Evolutionary conservation across 2,329 filamentous ascomycete species (phyloP).

Genomic region (Chrysosporium queenslandicum): DNA sequence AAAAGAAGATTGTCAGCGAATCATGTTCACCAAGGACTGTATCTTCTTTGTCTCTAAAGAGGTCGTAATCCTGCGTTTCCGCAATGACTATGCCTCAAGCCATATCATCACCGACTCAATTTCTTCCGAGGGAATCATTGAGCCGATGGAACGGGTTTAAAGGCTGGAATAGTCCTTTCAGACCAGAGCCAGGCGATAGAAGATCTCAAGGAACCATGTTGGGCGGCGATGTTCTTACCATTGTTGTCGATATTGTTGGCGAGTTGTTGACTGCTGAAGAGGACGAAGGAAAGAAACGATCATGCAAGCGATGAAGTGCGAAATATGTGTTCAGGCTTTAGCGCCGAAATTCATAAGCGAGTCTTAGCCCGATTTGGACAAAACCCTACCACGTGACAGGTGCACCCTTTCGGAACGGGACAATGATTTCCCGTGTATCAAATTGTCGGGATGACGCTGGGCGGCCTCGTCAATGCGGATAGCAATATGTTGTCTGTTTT

Average conservation of each 20-base stretch:
- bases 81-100: slow-evolving; percentile 45
- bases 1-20: slow-evolving; percentile 96
- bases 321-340: slow-evolving; percentile 1
- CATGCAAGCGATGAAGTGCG: not conserved
- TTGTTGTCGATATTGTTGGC: slow-evolving; percentile 46
- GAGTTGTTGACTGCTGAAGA: slow-evolving; percentile 38
- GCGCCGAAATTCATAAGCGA: slow-evolving; percentile 7
- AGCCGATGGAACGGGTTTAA: slow-evolving; percentile 32
- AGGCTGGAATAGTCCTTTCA: slow-evolving; percentile 19
- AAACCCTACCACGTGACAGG: no score
- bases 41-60: slow-evolving; percentile 93
- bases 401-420: no score
- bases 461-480: no score
- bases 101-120: slow-evolving; percentile 36
- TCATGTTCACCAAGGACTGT: slow-evolving; percentile 60
- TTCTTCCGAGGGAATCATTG: slow-evolving; percentile 17
- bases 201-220: slow-evolving; percentile 23
- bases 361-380: not conserved
- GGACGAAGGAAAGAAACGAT: slow-evolving; percentile 22
- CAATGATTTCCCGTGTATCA: no score
- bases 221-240: slow-evolving; percentile 51
- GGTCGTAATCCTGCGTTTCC: slow-evolving; percentile 48
- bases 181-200: slow-evolving; percentile 7
- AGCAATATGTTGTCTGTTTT: no score
- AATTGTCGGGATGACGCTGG: no score